Conservation (phyloP, 768 basidiomycete genomes). For the Kwoniella bestiolae region DNA sequence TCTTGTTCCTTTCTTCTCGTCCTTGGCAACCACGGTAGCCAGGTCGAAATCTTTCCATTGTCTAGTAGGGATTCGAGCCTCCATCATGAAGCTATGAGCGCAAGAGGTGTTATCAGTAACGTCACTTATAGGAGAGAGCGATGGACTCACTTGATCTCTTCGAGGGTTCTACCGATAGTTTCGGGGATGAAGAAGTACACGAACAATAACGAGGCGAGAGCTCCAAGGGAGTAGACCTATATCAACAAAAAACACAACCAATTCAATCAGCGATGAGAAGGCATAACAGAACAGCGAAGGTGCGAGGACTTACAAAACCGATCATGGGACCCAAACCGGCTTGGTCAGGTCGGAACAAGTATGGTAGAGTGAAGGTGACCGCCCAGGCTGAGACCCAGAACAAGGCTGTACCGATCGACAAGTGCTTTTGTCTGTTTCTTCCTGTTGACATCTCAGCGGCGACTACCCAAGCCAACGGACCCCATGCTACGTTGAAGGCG, state of each 20-base stretch:
- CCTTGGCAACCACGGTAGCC: slow-evolving; percentile 40
- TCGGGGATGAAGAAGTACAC: slow-evolving; percentile 56
- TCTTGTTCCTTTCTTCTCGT: slow-evolving; percentile 37
- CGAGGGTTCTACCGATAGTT: slow-evolving; percentile 46
- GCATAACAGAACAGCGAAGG: too few relatives aligned
- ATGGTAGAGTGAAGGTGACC: slow-evolving; percentile 57
- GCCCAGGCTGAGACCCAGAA: slow-evolving; percentile 58
- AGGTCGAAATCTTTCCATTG: slow-evolving; percentile 47
- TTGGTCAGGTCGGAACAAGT: slow-evolving; percentile 48
- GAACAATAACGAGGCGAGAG: slow-evolving; percentile 40
- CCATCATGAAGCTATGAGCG: slow-evolving; percentile 53
- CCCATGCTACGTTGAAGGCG: slow-evolving; percentile 57
- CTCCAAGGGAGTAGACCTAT: slow-evolving; percentile 43
- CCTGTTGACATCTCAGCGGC: slow-evolving; percentile 41
- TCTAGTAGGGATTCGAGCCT: slow-evolving; percentile 46
- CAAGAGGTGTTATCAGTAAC: too few relatives aligned
- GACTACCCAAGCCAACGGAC: slow-evolving; percentile 51
- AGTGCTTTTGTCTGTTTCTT: slow-evolving; percentile 53
- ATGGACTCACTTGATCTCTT: slow-evolving; percentile 46
- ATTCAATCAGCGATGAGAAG: neutral
- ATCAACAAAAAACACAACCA: neutral
- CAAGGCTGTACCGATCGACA: slow-evolving; percentile 55
- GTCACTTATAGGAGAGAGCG: neutral
- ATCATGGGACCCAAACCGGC: slow-evolving; percentile 54
- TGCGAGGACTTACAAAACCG: slow-evolving; percentile 54